These are phyloP conservation scores for Incumbomyces delicatus DNA, from an alignment of 2,329 filamentous ascomycete species.

Conservation along the genomic window DNA sequence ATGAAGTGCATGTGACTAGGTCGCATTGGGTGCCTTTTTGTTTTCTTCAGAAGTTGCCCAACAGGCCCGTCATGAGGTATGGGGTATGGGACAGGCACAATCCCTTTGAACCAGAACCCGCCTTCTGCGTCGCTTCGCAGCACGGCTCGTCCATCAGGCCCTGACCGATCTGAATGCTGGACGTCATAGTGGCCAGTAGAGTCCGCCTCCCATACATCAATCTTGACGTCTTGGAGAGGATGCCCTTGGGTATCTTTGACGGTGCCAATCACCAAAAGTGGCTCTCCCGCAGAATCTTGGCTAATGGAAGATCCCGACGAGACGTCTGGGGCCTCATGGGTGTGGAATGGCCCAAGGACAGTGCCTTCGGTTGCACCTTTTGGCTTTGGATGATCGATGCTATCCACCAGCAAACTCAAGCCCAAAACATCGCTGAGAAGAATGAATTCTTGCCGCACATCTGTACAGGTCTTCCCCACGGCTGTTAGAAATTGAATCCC, in stretches of 20 bases:
- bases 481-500: slow-evolving; percentile 61
- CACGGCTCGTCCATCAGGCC: slow-evolving; percentile 63
- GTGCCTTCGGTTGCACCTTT: slow-evolving; percentile 61
- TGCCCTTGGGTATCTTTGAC: slow-evolving; percentile 55
- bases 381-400: slow-evolving; percentile 75
- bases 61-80: slow-evolving; percentile 80
- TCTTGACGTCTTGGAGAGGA: slow-evolving; percentile 55
- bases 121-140: slow-evolving; percentile 62
- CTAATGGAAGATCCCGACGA: slow-evolving; percentile 53
- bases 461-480: slow-evolving; percentile 63
- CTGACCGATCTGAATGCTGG: slow-evolving; percentile 51
- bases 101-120: slow-evolving; percentile 73
- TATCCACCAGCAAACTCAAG: slow-evolving; percentile 69
- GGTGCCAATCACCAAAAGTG: slow-evolving; percentile 63
- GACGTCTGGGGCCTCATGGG: slow-evolving; percentile 57
- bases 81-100: slow-evolving; percentile 75
- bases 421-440: slow-evolving; percentile 71
- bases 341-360: slow-evolving; percentile 75
- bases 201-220: slow-evolving; percentile 82
- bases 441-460: slow-evolving; percentile 70
- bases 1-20: slow-evolving; percentile 81
- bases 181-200: slow-evolving; percentile 74
- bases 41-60: slow-evolving; percentile 54
- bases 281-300: slow-evolving; percentile 58
- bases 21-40: slow-evolving; percentile 67